Percentiles rank a stretch among this genome's conserved stretches.
Evolutionary conservation across 169 alveolate species (phyloP).

Genomic region (Plasmodium inui): DNA sequence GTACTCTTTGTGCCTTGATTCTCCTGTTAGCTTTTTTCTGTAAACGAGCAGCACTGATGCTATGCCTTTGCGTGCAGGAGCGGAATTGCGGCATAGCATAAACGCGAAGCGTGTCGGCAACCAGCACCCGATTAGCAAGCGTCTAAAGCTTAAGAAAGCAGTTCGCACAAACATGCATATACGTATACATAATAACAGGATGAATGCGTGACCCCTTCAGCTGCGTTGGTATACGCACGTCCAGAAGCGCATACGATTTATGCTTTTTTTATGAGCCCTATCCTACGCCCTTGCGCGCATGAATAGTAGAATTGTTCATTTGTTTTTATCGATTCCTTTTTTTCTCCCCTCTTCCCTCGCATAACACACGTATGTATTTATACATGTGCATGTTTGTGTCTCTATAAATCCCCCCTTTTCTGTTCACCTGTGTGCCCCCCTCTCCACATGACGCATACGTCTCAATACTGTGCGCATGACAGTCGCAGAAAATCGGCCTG

Average conservation of each 20-base stretch:
- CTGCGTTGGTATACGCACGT: not conserved
- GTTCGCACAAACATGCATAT: not conserved
- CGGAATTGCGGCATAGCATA: not conserved
- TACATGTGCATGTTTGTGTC: not conserved
- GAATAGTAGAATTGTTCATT: not conserved
- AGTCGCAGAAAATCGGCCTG: not conserved
- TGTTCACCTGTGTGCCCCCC: not conserved
- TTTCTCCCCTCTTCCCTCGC: not conserved
- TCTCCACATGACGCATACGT: not conserved
- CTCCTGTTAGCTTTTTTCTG: not conserved
- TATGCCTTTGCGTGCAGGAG: not conserved
- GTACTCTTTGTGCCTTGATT: not conserved
- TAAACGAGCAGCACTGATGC: not conserved
- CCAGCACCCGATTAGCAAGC: not conserved
- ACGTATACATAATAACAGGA: not conserved
- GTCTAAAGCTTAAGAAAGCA: not conserved
- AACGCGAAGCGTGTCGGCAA: not conserved
- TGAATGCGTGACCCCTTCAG: not conserved
- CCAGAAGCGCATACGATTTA: not conserved
- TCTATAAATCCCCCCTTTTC: not conserved
- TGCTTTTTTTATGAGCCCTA: not conserved
- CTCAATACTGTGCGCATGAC: not conserved
- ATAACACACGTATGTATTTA: not conserved
- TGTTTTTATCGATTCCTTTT: not conserved
- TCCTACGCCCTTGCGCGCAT: not conserved